Evolutionary conservation across 495 filamentous ascomycete genomes (phyloP).

Genomic region (Penicillium diatomitis): DNA sequence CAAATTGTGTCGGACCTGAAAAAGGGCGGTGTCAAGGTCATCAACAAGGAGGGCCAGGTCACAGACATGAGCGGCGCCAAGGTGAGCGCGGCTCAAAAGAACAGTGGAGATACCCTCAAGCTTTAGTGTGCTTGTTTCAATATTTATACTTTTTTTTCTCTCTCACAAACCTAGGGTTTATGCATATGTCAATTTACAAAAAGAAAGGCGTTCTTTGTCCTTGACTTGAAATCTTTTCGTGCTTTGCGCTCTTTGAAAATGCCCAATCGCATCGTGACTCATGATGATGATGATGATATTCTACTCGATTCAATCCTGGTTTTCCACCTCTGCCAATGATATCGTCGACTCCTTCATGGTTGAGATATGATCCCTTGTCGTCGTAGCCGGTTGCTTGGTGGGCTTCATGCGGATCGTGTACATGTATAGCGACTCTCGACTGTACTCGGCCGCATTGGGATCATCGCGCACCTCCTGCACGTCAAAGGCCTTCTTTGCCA

Average conservation of each 20-base stretch:
- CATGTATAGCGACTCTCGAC: constrained; percentile 54
- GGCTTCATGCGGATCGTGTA: constrained; percentile 47
- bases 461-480: constrained; percentile 56
- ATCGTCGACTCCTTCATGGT: background rate
- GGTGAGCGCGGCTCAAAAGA: constrained; percentile 24
- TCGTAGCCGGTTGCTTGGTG: constrained; percentile 1
- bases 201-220: no score
- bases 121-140: constrained; percentile 13
- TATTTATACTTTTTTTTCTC: constrained; percentile 1
- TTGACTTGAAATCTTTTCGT: no score
- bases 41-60: constrained; percentile 82
- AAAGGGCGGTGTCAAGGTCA: constrained; percentile 83
- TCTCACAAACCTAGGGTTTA: constrained; percentile 7
- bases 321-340: background rate
- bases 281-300: no score
- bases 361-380: background rate
- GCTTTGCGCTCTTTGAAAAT: no score
- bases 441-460: constrained; percentile 46
- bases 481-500: constrained; percentile 52
- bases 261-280: no score
- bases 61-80: constrained; percentile 74
- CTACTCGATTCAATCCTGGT: background rate
- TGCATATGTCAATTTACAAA: background rate
- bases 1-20: constrained; percentile 71
- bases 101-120: constrained; percentile 29